phyloP scores from a whole-genome alignment of 768 basidiomycete species.

The Suillus fuscotomentosus region DNA sequence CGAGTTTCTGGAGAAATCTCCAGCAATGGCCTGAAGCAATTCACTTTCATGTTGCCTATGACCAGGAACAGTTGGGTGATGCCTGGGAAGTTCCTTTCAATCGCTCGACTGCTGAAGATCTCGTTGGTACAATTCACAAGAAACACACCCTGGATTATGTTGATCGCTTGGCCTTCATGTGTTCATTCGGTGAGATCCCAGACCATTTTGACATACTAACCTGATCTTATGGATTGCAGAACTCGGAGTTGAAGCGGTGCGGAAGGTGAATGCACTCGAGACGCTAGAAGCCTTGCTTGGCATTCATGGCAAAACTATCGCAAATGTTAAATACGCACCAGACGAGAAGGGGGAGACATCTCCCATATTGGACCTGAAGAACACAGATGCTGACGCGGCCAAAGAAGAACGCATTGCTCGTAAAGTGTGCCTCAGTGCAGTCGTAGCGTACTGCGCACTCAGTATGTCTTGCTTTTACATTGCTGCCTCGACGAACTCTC shows the following conservation, averaged over 20 bases:
- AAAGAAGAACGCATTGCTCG: background rate
- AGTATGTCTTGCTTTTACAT: conserved; percentile 18
- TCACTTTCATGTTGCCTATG: background rate
- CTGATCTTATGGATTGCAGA: background rate
- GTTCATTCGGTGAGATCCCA: conserved; percentile 21
- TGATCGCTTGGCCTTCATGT: conserved; percentile 29
- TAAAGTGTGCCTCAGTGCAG: conserved; percentile 21
- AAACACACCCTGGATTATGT: conserved; percentile 14
- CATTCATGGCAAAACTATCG: background rate
- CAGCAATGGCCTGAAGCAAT: conserved; percentile 25
- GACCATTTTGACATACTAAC: background rate
- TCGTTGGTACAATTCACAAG: conserved; percentile 10
- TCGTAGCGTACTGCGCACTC: conserved; percentile 20
- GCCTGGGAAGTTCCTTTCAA: conserved; percentile 15
- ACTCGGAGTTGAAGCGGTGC: conserved; percentile 18
- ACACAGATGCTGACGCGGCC: background rate
- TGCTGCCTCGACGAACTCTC: background rate
- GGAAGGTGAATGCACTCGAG: background rate
- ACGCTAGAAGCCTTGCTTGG: background rate
- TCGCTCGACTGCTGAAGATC: conserved; percentile 15
- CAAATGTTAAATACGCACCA: background rate
- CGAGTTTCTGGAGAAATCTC: conserved; percentile 20
- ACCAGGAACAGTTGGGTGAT: no score
- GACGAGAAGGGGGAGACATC: background rate
- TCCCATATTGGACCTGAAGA: background rate